Percentiles rank a stretch among this genome's conserved stretches.
phyloP scores from a whole-genome alignment of 2,329 filamentous ascomycete species.

The Apiospora arundinis region DNA sequence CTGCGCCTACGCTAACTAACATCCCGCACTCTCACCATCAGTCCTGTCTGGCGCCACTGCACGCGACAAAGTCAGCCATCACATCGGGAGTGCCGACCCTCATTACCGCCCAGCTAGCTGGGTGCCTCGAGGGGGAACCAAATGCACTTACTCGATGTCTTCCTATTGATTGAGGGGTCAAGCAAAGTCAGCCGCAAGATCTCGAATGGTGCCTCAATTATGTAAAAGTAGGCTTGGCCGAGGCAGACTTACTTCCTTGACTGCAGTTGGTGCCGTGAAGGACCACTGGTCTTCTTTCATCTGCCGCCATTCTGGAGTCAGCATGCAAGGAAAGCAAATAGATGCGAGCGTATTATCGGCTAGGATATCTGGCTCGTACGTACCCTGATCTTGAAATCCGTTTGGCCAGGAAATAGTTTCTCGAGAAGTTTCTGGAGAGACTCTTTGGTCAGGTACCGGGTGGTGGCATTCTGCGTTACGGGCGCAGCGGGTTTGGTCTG shows the following conservation, averaged over 20 bases:
- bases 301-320: slow-evolving; percentile 28
- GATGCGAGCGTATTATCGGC: neutral
- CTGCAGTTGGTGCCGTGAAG: slow-evolving; percentile 34
- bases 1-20: neutral
- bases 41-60: neutral
- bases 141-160: slow-evolving; percentile 25
- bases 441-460: slow-evolving; percentile 36
- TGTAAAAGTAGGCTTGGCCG: neutral
- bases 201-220: neutral
- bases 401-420: slow-evolving; percentile 34
- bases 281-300: slow-evolving; percentile 39
- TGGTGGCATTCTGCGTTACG: slow-evolving; percentile 34
- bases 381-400: slow-evolving; percentile 39
- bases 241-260: slow-evolving; percentile 30
- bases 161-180: slow-evolving; percentile 15
- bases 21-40: slow-evolving; percentile 4
- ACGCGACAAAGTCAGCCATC: neutral
- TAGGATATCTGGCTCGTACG: slow-evolving; percentile 25
- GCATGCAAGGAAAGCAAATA: neutral
- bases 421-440: slow-evolving; percentile 36
- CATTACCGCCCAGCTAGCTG: neutral
- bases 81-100: neutral
- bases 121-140: neutral
- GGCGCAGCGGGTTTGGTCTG: neutral
- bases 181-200: neutral